Conservation (phyloP, 495 filamentous ascomycete species). For the Platismatia glauca region DNA sequence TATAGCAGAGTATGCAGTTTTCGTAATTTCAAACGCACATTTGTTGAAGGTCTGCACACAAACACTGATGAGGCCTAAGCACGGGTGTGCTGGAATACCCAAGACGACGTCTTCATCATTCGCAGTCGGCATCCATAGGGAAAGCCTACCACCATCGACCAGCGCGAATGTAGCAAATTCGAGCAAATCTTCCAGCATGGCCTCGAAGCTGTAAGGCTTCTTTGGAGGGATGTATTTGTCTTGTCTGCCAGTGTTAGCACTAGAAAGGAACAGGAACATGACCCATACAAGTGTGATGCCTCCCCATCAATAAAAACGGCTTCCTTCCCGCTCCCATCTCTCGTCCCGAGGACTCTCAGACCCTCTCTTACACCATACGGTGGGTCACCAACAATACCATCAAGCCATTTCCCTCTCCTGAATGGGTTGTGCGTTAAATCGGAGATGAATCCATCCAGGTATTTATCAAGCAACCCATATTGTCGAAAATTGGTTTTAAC, state of each 20-base stretch:
- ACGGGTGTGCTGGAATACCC: slow-evolving; percentile 65
- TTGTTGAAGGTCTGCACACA: slow-evolving; percentile 82
- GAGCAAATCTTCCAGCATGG: slow-evolving; percentile 83
- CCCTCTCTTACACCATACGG: slow-evolving; percentile 97
- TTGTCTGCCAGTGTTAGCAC: slow-evolving; percentile 37
- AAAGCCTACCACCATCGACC: slow-evolving; percentile 71
- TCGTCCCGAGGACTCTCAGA: slow-evolving; percentile 71
- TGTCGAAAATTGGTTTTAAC: slow-evolving; percentile 73
- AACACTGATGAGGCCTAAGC: slow-evolving; percentile 64
- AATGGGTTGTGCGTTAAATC: slow-evolving; percentile 88
- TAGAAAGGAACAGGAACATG: background rate
- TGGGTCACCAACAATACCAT: slow-evolving; percentile 93
- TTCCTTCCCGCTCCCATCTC: slow-evolving; percentile 53
- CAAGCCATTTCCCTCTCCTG: slow-evolving; percentile 53
- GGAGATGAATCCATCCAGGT: slow-evolving; percentile 69
- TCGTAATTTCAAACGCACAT: slow-evolving; percentile 44
- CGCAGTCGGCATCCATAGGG: slow-evolving; percentile 96
- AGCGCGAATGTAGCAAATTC: slow-evolving; percentile 69
- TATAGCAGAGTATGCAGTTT: background rate
- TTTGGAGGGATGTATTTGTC: slow-evolving; percentile 82
- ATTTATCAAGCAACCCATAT: slow-evolving; percentile 56
- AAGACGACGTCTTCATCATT: slow-evolving; percentile 70
- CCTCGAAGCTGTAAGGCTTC: slow-evolving; percentile 79
- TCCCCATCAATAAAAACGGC: slow-evolving; percentile 62
- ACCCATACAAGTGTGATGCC: slow-evolving; percentile 55